Base-by-base conservation (phyloP, 1,139 yeast genomes). In the Taphrina deformans region DNA sequence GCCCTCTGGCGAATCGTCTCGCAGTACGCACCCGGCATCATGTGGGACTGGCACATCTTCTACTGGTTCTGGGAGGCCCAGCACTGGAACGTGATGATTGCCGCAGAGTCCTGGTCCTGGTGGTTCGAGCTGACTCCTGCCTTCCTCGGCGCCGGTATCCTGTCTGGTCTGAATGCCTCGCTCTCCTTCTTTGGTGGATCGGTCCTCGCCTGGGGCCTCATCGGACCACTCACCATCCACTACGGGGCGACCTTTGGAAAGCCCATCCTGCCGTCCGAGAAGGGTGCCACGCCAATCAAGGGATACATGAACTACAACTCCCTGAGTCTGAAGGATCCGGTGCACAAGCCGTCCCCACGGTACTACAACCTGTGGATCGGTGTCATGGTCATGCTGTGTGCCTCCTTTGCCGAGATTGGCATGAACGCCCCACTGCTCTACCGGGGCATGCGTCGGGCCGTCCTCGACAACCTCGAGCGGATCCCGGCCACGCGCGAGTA, bases 291-390 rank as follows among this genome's bases (percentile, higher is more conserved):
- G 16, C 35, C 41, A 14, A 45, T 45, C 46, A 26, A 24, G 7
- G 58, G 53, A n/a, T 65, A 50, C 61, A 33, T 38, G 21, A 46
- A 40, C 41, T 60, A 52, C 52, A 33, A 51, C 26, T 59, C 65
- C 14, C 35, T 61, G 40, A 21, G 21, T 27, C 62, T 65, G 46
- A 59, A 59, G 51, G 62, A 55, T 14, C 46, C 55, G 24, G 33
- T 59, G 41, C 27, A 38, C 41, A n/a, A 31, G 27, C 62, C 67
- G 3, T 65, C 67, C n/a, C 67, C 67, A 7, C 65, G 67, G 26
- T 65, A 65, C 56, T 65, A 65, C 66, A 55, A 53, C 40, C 51
- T 65, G 26, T 65, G 67, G 67, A 50, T 58, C 27, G 67, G 67
- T 26, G 65, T 65, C 50, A 41, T 59, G 53, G 53, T 65, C 62